phyloP scores from a whole-genome alignment of 768 basidiomycete genomes.

The Mycena filopes region DNA sequence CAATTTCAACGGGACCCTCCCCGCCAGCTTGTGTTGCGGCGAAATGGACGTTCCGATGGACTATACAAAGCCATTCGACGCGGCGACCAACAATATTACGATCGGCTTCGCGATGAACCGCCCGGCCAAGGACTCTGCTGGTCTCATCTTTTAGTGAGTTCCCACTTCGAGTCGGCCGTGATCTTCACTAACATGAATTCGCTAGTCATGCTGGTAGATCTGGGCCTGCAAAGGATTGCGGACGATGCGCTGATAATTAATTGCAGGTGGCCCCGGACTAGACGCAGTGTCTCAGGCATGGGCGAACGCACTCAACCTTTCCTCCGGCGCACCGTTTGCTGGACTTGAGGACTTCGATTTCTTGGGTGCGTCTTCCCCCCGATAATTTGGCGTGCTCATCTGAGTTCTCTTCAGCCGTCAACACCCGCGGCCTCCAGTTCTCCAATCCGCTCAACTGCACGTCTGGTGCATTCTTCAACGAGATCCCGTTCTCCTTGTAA shows the following conservation, averaged over 20 bases:
- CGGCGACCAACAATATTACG: slow-evolving; percentile 17
- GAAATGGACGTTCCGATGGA: slow-evolving; percentile 31
- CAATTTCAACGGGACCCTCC: neutral
- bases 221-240: too few species aligned
- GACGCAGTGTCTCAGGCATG: slow-evolving; percentile 29
- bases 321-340: neutral
- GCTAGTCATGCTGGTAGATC: slow-evolving; percentile 9
- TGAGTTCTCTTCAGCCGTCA: slow-evolving; percentile 13
- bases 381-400: too few species aligned
- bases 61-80: slow-evolving; percentile 20
- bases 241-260: too few species aligned
- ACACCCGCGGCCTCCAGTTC: slow-evolving; percentile 30
- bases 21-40: slow-evolving; percentile 22
- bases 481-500: slow-evolving; percentile 23
- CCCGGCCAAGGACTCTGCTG: slow-evolving; percentile 9
- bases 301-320: slow-evolving; percentile 26
- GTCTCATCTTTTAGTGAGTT: slow-evolving; percentile 17
- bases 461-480: slow-evolving; percentile 24
- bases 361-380: slow-evolving; percentile 11
- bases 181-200: neutral
- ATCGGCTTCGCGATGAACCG: slow-evolving; percentile 31
- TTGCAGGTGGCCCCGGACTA: slow-evolving; percentile 27
- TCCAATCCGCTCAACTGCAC: slow-evolving; percentile 34
- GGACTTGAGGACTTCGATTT: slow-evolving; percentile 32
- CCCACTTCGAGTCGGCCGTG: neutral